Conservation (phyloP, 2,329 filamentous ascomycete genomes). For the Cyclaneusma minus region DNA sequence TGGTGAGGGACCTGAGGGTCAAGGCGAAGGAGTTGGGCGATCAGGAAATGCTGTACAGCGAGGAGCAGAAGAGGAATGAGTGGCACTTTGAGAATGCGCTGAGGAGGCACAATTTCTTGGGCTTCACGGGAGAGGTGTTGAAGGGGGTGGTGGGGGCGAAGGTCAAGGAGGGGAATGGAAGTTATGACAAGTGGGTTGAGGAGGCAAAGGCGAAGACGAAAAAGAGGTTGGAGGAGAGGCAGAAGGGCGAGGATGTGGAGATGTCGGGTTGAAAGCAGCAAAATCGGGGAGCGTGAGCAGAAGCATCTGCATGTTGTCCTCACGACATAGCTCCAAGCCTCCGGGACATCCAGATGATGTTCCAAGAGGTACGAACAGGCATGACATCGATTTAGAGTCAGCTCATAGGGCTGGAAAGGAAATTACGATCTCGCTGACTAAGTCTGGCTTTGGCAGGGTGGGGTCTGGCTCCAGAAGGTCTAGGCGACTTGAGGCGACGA, state of each 20-base stretch:
- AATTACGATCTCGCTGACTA: too few species aligned
- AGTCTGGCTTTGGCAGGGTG: too few species aligned
- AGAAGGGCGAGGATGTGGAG: conserved; percentile 16
- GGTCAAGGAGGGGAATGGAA: conserved; percentile 46
- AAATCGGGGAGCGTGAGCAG: too few species aligned
- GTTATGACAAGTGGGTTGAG: conserved; percentile 59
- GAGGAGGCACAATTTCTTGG: conserved; percentile 87
- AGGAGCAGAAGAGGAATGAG: conserved; percentile 68
- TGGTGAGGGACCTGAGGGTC: conserved; percentile 70
- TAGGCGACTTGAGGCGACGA: too few species aligned
- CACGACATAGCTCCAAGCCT: too few species aligned
- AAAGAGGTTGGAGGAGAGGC: conserved; percentile 16
- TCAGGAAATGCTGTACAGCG: conserved; percentile 56
- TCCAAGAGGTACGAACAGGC: too few species aligned
- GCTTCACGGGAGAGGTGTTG: conserved; percentile 79
- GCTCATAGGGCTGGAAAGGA: too few species aligned
- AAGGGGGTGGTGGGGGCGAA: conserved; percentile 72
- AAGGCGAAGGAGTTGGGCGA: conserved; percentile 73
- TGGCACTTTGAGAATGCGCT: conserved; percentile 96
- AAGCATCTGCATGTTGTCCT: too few species aligned
- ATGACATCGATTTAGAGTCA: too few species aligned
- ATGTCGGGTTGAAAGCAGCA: conserved; percentile 10
- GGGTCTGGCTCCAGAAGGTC: too few species aligned
- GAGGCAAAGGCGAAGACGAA: conserved; percentile 45
- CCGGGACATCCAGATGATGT: too few species aligned